A percentile compares a stretch with the other conserved stretches of the same genome.
These are phyloP conservation scores for Sporothrix dimorphospora DNA, from an alignment of 2,329 filamentous ascomycete genomes.

Conservation along the genomic window DNA sequence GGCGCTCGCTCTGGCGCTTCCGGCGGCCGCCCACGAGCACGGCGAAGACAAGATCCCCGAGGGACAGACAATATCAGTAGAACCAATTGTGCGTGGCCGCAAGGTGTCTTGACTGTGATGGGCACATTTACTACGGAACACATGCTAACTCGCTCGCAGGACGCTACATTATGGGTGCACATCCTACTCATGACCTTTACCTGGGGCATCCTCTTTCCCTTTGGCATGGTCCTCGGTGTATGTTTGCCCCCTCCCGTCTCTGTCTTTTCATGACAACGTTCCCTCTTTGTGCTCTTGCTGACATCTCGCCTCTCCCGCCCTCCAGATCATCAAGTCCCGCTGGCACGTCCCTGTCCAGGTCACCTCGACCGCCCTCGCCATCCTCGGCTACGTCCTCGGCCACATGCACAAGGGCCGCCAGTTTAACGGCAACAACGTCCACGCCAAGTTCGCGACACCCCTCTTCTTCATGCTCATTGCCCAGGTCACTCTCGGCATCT, in stretches of 20 bases:
- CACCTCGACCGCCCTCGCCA: conserved; percentile 71
- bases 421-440: conserved; percentile 75
- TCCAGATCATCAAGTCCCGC: conserved; percentile 82
- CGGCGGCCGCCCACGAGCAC: conserved; percentile 52
- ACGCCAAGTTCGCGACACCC: conserved; percentile 77
- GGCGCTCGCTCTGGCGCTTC: conserved; percentile 28
- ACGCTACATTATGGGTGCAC: conserved; percentile 88
- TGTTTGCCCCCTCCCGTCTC: conserved; percentile 40
- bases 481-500: conserved; percentile 81
- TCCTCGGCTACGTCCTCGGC: conserved; percentile 87
- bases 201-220: conserved; percentile 90
- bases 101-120: background rate
- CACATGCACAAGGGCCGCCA: conserved; percentile 88
- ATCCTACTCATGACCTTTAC: conserved; percentile 85
- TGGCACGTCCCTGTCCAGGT: conserved; percentile 94
- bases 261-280: background rate
- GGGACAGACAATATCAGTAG: conserved; percentile 68
- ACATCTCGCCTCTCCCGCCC: conserved; percentile 4
- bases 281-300: background rate
- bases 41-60: conserved; percentile 63
- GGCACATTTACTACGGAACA: background rate
- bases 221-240: conserved; percentile 94
- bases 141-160: conserved; percentile 49
- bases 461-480: conserved; percentile 76
- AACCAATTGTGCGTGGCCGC: conserved; percentile 54